These are phyloP conservation scores for Aspergillus intermedius DNA, from an alignment of 2,329 filamentous ascomycete genomes.

Conservation along the genomic window DNA sequence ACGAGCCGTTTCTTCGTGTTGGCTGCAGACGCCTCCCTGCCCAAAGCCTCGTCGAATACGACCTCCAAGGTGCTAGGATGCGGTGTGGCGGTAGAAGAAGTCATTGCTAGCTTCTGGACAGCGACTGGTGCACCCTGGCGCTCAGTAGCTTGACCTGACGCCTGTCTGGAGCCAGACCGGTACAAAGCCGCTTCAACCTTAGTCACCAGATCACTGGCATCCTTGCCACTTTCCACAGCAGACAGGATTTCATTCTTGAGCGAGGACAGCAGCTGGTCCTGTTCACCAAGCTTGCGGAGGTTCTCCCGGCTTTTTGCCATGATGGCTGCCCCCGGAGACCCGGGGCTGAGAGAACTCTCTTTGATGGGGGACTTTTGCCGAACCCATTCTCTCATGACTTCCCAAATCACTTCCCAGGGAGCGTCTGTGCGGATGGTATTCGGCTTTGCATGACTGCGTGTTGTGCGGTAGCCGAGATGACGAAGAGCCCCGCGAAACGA, in stretches of 20 bases:
- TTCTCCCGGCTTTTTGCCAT: conserved; percentile 44
- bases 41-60: conserved; percentile 74
- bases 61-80: conserved; percentile 49
- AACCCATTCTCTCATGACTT: conserved; percentile 87
- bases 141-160: conserved; percentile 1
- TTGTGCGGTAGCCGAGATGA: conserved; percentile 72
- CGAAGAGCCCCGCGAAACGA: conserved; percentile 73
- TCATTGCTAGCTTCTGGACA: background rate
- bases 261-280: conserved; percentile 23
- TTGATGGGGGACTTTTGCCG: conserved; percentile 74
- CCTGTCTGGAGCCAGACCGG: conserved; percentile 24
- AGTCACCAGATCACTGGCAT: conserved; percentile 34
- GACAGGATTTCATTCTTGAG: conserved; percentile 33
- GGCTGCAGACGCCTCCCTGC: conserved; percentile 50
- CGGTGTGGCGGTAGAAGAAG: conserved; percentile 6
- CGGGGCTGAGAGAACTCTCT: conserved; percentile 60
- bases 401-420: conserved; percentile 84
- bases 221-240: conserved; percentile 26
- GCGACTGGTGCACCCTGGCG: background rate
- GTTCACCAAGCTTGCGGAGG: conserved; percentile 21
- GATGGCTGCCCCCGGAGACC: conserved; percentile 66
- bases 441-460: conserved; percentile 79
- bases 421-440: conserved; percentile 93
- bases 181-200: conserved; percentile 42
- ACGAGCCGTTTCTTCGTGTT: conserved; percentile 62